Base-by-base conservation (phyloP, 2,329 filamentous ascomycete species). In the Scedosporium apiospermum region DNA sequence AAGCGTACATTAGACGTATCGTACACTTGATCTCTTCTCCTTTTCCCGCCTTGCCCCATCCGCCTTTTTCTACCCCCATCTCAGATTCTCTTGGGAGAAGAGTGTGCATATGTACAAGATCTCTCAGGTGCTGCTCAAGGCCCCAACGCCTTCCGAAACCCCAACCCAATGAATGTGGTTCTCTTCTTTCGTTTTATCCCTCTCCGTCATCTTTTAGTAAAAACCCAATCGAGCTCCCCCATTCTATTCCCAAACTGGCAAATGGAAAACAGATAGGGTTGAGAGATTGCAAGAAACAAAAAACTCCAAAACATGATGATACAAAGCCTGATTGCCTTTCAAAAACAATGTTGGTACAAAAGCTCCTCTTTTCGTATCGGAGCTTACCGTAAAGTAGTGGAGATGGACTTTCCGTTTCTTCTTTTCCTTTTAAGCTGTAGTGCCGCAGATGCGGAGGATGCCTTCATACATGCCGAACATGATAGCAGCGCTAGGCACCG, bases 391-490 rank as follows among this genome's bases (percentile, higher is more conserved):
- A 14, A 38, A 38, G 34, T 38, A 38, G 34, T 38, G 34, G 34
- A 38, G 34, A 38, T 38, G 34, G 34, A 38, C 4, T 38, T 38
- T 38, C 34, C 34, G 34, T 38, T 30, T 49, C 59, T 53, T 53
- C 38, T 61, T 61, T 34, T 53, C 18, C 23, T 61, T 49, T 6
- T 58, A 41, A 23, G 61, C n/a, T 21, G 3, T 34, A 6, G 63
- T 61, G 63, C 77, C 69, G 64, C 81, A 78, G 5, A 82, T 68
- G 5, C 77, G 76, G 34, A 85, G 73, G 53, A 85, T 84, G 62
- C 77, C 81, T 70, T 86, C 83, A 70, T 86, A 96, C 80, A 95
- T 95, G 75, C 91, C 92, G 74, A 97, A 96, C 90, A 96, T 97
- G 73, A 98, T 96, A 67, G 90, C 92, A 6, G 93, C 92, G 68